A percentile compares a stretch with the other conserved stretches of the same genome.
Conservation (phyloP, 352 stramenopile genomes). For the Pythium scleroteichum region DNA sequence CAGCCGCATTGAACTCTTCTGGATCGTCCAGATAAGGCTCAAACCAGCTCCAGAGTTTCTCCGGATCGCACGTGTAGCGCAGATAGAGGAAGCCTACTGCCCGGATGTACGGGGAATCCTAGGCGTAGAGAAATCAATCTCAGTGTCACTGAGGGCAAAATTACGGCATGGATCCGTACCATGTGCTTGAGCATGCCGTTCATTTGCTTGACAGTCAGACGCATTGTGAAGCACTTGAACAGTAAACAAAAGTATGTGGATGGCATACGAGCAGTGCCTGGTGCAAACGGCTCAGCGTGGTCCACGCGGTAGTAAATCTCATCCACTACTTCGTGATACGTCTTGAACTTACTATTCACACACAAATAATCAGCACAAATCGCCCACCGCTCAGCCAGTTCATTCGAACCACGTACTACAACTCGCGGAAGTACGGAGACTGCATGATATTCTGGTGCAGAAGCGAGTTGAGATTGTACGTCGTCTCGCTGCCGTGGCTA, state of each 20-base stretch:
- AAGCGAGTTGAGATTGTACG: constrained; percentile 97
- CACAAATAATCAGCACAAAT: background rate
- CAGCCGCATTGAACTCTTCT: constrained; percentile 90
- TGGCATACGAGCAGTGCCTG: constrained; percentile 88
- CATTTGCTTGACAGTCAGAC: constrained; percentile 96
- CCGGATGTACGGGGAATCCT: constrained; percentile 97
- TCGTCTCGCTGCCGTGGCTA: constrained; percentile 86
- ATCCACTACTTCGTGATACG: constrained; percentile 96
- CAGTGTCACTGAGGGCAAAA: background rate
- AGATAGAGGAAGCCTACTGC: constrained; percentile 98
- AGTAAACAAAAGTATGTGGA: constrained; percentile 97
- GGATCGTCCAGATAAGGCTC: constrained; percentile 95
- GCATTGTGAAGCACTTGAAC: constrained; percentile 96
- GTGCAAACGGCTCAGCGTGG: constrained; percentile 91
- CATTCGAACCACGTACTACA: constrained; percentile 72
- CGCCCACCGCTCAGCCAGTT: background rate
- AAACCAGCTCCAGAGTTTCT: constrained; percentile 94
- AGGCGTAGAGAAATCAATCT: background rate
- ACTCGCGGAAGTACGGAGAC: constrained; percentile 94
- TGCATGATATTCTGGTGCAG: constrained; percentile 95
- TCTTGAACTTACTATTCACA: constrained; percentile 73
- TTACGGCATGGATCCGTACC: constrained; percentile 32
- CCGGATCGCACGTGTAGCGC: constrained; percentile 93
- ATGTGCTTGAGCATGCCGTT: constrained; percentile 90
- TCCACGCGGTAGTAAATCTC: constrained; percentile 91